phyloP scores from a whole-genome alignment of 2,329 filamentous ascomycete genomes.

The Cytospora chrysosperma region DNA sequence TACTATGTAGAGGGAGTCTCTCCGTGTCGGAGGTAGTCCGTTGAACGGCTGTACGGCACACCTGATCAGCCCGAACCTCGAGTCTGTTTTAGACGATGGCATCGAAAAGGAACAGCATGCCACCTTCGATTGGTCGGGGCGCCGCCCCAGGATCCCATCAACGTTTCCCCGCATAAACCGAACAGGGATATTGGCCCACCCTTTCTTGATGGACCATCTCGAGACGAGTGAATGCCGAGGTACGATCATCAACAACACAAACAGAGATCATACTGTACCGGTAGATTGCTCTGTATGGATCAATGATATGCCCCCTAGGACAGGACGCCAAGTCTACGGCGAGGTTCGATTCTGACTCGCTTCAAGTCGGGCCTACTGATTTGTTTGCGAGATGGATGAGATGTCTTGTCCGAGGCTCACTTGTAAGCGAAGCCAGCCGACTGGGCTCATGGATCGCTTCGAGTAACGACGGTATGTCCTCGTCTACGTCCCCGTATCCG shows the following conservation, averaged over 20 bases:
- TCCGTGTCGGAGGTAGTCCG: neutral
- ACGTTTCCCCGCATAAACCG: slow-evolving; percentile 8
- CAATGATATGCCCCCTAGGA: neutral
- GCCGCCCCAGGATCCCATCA: slow-evolving; percentile 3
- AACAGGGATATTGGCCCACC: neutral
- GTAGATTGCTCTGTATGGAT: neutral
- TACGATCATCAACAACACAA: neutral
- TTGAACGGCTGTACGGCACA: neutral
- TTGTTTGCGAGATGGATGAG: neutral
- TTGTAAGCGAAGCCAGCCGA: neutral
- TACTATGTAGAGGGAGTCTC: neutral
- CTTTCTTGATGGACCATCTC: neutral
- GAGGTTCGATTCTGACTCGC: neutral
- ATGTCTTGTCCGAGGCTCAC: neutral
- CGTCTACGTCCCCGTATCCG: neutral
- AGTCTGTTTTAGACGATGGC: neutral
- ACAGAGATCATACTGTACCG: too few relatives aligned
- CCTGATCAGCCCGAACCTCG: neutral
- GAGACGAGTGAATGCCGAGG: slow-evolving; percentile 7
- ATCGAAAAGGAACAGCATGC: neutral
- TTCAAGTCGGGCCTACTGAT: neutral
- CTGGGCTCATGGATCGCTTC: neutral
- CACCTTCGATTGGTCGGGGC: neutral
- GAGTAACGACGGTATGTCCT: neutral
- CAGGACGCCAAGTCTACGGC: neutral